phyloP scores from a whole-genome alignment of 73 alveolate species.

The Stentor coeruleus region DNA sequence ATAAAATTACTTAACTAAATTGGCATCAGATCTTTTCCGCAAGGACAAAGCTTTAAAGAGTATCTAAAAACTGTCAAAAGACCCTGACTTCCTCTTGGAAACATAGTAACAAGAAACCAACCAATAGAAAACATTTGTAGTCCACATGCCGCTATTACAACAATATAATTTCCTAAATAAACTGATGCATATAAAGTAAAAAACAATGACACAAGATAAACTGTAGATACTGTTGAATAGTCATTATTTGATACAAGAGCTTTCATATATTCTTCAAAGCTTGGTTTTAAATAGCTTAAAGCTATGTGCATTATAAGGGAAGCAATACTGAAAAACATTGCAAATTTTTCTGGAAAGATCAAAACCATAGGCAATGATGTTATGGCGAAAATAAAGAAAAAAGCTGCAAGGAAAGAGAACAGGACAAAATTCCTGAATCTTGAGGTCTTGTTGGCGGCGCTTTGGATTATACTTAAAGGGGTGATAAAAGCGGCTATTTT shows the following conservation, averaged over 20 bases:
- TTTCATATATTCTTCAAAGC: background rate
- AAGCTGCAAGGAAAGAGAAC: background rate
- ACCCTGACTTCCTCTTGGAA: slow-evolving; percentile 1
- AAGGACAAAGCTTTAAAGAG: background rate
- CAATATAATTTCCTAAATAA: background rate
- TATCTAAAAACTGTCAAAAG: background rate
- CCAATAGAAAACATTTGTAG: background rate
- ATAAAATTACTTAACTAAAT: too few species aligned
- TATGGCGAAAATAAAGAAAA: background rate
- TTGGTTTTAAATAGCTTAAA: background rate
- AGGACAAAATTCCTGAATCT: background rate
- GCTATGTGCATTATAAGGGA: background rate
- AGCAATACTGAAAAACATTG: background rate
- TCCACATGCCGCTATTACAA: background rate
- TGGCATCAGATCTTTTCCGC: background rate
- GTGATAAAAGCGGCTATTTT: background rate
- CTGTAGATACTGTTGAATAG: background rate
- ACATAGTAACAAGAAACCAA: background rate
- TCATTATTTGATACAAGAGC: background rate
- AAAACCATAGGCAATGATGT: background rate
- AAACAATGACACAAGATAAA: background rate
- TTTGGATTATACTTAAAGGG: background rate
- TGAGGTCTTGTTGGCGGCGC: background rate
- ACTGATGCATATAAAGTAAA: background rate
- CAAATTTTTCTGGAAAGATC: background rate